These are phyloP conservation scores for Mortierella sp. DNA, from an alignment of 371 early-diverging fungal species.

Conservation along the genomic window DNA sequence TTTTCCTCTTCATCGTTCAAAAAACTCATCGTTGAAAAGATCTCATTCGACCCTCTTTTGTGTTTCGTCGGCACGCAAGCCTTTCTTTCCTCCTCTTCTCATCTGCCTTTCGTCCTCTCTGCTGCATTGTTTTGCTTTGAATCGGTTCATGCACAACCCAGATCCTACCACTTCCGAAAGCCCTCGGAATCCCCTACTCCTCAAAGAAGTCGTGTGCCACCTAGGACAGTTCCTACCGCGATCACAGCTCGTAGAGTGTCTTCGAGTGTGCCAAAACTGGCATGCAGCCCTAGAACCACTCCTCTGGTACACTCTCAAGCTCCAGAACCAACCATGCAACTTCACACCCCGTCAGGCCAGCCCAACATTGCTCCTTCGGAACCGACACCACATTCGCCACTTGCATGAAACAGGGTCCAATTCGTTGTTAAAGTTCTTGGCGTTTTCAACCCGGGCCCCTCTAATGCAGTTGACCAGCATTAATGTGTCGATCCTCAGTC, in stretches of 20 bases:
- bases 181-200: background rate
- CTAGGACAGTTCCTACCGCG: slow-evolving; percentile 8
- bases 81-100: no score
- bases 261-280: slow-evolving; percentile 24
- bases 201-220: background rate
- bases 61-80: no score
- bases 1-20: no score
- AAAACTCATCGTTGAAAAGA: no score
- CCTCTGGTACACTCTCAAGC: slow-evolving; percentile 22
- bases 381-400: slow-evolving; percentile 28
- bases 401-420: slow-evolving; percentile 18
- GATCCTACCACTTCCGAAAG: no score
- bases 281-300: slow-evolving; percentile 9
- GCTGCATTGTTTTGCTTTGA: no score
- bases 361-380: slow-evolving; percentile 17
- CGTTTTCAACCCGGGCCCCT: slow-evolving; percentile 6
- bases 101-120: no score
- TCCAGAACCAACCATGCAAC: slow-evolving; percentile 30
- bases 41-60: no score
- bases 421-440: slow-evolving; percentile 21
- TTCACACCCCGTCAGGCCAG: slow-evolving; percentile 19
- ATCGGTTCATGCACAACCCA: no score
- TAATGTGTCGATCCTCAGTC: slow-evolving; percentile 18
- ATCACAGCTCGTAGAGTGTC: background rate
- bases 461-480: slow-evolving; percentile 14